Conservation (phyloP, 805 yeast species). For the Saccharomyces kudriavzevii region DNA sequence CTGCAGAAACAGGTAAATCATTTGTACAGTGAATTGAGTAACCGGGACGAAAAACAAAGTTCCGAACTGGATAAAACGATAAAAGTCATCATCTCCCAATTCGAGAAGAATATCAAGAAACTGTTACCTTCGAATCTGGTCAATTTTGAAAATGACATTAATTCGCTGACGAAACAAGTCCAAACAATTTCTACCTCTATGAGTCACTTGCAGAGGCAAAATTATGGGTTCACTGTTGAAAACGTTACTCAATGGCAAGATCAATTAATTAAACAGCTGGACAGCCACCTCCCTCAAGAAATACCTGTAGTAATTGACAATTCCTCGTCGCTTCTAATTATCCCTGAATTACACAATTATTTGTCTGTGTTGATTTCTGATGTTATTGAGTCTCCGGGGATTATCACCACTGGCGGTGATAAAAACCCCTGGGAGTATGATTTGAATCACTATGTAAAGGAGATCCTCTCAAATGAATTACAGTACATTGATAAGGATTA, state of each 20-base stretch:
- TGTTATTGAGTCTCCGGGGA: conserved; percentile 3
- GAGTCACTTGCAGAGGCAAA: conserved; percentile 6
- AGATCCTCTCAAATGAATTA: conserved; percentile 24
- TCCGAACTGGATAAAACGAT: conserved; percentile 25
- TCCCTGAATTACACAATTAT: conserved; percentile 27
- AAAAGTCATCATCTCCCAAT: conserved; percentile 23
- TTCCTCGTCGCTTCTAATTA: conserved; percentile 19
- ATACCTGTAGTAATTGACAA: conserved; percentile 26
- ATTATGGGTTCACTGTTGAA: conserved; percentile 8
- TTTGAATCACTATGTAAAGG: conserved; percentile 25
- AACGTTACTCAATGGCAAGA: conserved; percentile 23
- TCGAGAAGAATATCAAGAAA: conserved; percentile 27
- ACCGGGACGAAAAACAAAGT: conserved; percentile 18
- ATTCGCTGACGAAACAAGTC: conserved; percentile 15
- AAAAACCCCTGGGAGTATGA: conserved; percentile 15
- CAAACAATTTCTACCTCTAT: conserved; percentile 11
- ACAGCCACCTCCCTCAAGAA: conserved; percentile 21
- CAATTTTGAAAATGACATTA: conserved; percentile 18
- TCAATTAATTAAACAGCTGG: conserved; percentile 13
- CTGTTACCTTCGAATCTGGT: conserved; percentile 23
- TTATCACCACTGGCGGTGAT: background rate
- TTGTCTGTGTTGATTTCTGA: conserved; percentile 14
- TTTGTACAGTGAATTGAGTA: conserved; percentile 21
- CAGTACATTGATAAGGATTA: conserved; percentile 24
- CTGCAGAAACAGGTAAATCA: conserved; percentile 26